Conservation (phyloP, 495 filamentous ascomycete species). For the Lasiosphaeria ovina region DNA sequence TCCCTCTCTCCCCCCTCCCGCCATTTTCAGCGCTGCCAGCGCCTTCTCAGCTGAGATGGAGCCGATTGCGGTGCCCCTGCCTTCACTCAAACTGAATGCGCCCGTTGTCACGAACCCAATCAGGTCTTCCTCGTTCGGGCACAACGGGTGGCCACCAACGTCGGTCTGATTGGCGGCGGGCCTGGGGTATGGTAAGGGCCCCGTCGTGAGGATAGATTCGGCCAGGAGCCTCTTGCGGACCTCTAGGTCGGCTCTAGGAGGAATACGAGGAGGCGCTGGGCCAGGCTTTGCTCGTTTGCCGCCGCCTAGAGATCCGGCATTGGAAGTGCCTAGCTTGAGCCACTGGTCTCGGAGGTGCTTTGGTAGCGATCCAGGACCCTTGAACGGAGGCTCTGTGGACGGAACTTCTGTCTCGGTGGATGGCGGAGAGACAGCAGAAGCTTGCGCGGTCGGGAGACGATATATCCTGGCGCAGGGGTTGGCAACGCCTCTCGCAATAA, state of each 20-base stretch:
- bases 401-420: conserved; percentile 43
- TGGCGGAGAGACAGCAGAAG: conserved; percentile 10
- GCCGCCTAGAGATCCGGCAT: conserved; percentile 2
- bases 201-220: conserved; percentile 45
- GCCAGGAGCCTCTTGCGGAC: conserved; percentile 52
- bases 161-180: conserved; percentile 27
- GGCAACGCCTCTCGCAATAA: conserved; percentile 40
- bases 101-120: conserved; percentile 92
- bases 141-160: conserved; percentile 56
- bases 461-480: conserved; percentile 46
- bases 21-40: conserved; percentile 22
- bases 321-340: conserved; percentile 34
- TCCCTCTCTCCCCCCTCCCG: conserved; percentile 24
- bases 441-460: conserved; percentile 36
- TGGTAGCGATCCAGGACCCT: conserved; percentile 26
- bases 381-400: conserved; percentile 31
- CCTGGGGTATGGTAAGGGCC: conserved; percentile 21
- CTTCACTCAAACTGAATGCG: conserved; percentile 76
- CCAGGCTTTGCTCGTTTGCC: conserved; percentile 9
- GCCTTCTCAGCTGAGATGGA: conserved; percentile 63
- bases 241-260: conserved; percentile 32
- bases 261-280: conserved; percentile 21
- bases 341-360: conserved; percentile 43
- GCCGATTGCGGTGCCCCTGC: conserved; percentile 73
- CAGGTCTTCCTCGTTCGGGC: conserved; percentile 72